Percentiles rank a stretch among this genome's conserved stretches.
These are phyloP conservation scores for Sphaerobolus stellatus DNA, from an alignment of 1,284 basidiomycete genomes.

Conservation along the genomic window DNA sequence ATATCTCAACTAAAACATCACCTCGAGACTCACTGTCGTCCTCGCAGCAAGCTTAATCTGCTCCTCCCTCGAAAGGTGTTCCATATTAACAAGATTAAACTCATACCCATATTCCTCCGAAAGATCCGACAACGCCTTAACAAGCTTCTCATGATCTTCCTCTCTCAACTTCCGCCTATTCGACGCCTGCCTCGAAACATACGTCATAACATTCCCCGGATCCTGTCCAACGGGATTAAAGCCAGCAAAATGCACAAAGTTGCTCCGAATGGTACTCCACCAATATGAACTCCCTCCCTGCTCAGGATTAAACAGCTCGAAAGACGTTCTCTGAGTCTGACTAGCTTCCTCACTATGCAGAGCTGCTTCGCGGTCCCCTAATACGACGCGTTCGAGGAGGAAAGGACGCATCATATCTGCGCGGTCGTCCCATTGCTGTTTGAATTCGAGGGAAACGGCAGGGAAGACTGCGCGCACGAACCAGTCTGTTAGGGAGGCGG, in stretches of 20 bases:
- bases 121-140: conserved; percentile 61
- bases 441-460: conserved; percentile 63
- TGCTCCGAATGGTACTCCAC: conserved; percentile 77
- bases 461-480: conserved; percentile 82
- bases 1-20: conserved; percentile 3
- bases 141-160: conserved; percentile 66
- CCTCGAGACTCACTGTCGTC: conserved; percentile 62
- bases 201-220: conserved; percentile 70
- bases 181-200: conserved; percentile 84
- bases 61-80: conserved; percentile 73
- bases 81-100: conserved; percentile 81
- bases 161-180: conserved; percentile 69
- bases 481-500: no score
- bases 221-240: conserved; percentile 29
- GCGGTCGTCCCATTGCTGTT: conserved; percentile 72
- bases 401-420: conserved; percentile 64
- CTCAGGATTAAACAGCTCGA: conserved; percentile 71
- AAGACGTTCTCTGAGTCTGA: conserved; percentile 71
- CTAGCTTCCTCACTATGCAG: conserved; percentile 68
- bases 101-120: conserved; percentile 76
- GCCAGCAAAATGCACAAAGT: conserved; percentile 70
- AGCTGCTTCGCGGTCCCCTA: conserved; percentile 80
- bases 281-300: conserved; percentile 75
- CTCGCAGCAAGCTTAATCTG: conserved; percentile 76
- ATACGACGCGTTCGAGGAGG: conserved; percentile 79